A percentile compares a stretch with the other conserved stretches of the same genome.
phyloP scores from a whole-genome alignment of 768 basidiomycete genomes.

The Artomyces pyxidatus region DNA sequence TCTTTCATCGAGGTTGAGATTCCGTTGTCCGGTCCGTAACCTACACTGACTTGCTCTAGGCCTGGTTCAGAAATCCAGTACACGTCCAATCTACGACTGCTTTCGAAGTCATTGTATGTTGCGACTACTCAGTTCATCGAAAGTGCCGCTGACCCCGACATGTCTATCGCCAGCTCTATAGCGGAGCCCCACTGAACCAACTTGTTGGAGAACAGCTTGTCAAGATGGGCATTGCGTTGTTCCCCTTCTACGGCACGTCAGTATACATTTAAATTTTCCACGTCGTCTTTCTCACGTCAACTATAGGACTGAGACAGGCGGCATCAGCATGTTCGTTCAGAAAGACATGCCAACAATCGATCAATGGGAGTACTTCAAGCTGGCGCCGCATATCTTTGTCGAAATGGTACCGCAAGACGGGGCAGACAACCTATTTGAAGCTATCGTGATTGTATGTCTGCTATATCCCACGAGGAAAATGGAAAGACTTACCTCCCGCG shows the following conservation, averaged over 20 bases:
- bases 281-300: neutral
- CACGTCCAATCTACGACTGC: too few species aligned
- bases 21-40: neutral
- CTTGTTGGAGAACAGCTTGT: neutral
- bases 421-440: neutral
- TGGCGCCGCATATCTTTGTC: neutral
- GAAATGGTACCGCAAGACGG: neutral
- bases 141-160: too few species aligned
- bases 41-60: conserved; percentile 12
- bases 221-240: neutral
- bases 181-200: conserved; percentile 3
- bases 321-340: neutral
- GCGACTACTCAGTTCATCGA: too few species aligned
- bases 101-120: too few species aligned
- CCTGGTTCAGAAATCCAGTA: too few species aligned
- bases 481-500: neutral
- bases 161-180: neutral
- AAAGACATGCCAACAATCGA: neutral
- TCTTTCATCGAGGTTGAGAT: conserved; percentile 23
- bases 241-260: conserved; percentile 2
- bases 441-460: neutral
- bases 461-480: neutral
- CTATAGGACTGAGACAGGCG: neutral
- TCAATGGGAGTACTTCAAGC: neutral
- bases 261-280: neutral